phyloP scores from a whole-genome alignment of 2,329 filamentous ascomycete species.

The Talaromyces rugulosus region DNA sequence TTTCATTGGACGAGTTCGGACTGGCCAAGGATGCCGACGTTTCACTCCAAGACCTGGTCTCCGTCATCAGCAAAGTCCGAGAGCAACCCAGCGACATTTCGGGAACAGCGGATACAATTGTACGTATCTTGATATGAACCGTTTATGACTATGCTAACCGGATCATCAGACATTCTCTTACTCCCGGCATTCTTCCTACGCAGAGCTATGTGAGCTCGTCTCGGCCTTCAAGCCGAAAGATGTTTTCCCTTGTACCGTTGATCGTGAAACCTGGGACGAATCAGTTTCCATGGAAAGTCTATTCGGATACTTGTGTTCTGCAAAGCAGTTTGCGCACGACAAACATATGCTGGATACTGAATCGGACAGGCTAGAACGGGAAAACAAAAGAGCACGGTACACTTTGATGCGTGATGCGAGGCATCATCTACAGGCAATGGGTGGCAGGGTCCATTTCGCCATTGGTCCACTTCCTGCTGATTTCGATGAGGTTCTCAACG shows the following conservation, averaged over 20 bases:
- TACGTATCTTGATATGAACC: conserved; percentile 18
- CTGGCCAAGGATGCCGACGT: conserved; percentile 35
- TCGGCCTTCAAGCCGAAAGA: conserved; percentile 66
- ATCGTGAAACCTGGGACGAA: conserved; percentile 60
- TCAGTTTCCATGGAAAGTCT: conserved; percentile 61
- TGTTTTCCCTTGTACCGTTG: conserved; percentile 76
- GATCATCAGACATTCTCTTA: conserved; percentile 64
- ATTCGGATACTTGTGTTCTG: conserved; percentile 67
- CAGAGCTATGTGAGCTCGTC: conserved; percentile 70
- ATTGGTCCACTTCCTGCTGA: conserved; percentile 10
- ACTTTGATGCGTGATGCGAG: conserved; percentile 11
- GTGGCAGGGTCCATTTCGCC: conserved; percentile 9
- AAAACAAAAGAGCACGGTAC: conserved; percentile 7
- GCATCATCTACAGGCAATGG: conserved; percentile 10
- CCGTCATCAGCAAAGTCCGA: conserved; percentile 25
- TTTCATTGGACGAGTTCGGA: conserved; percentile 29
- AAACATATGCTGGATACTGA: conserved; percentile 47
- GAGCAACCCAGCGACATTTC: background rate
- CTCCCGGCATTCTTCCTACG: conserved; percentile 82
- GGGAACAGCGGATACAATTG: conserved; percentile 26
- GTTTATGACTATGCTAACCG: background rate
- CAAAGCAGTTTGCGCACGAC: conserved; percentile 62
- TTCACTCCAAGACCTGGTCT: conserved; percentile 31
- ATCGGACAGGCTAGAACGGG: conserved; percentile 17
- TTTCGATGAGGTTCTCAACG: conserved; percentile 2